Evolutionary conservation across 345 rosid genomes (phyloP), one percentile per base, ranked within the genome.

Genomic region (Orychophragmus violaceus): DNA sequence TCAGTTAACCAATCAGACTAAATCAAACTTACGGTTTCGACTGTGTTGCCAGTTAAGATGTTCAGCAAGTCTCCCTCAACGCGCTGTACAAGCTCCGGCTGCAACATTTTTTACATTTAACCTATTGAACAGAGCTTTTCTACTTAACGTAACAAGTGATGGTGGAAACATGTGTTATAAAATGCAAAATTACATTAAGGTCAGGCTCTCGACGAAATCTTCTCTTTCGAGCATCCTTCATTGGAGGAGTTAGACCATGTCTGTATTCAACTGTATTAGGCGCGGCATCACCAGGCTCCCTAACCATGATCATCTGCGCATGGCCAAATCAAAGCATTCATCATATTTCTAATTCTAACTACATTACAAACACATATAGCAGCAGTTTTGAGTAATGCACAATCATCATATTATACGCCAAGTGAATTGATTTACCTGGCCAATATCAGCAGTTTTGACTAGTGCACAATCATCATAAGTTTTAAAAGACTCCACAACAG

Each of bases 171-270:
- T 29, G 57, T 59, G 28, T 55, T 44, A 59, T 17, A 8, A 36
- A 39, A 35, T 36, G 62, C 1, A 67, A 27, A 52, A 5, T 65
- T 91, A 91, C 97, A 83, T 91, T 95, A 62, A 95, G 85, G 74
- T 95, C 97, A 22, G 99, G 96, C 77, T 90, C 99, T 71, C 99
- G 83, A 8, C 95, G 93, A 51, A 95, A 91, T 77, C 99, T 81
- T 69, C 99, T 81, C 81, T 89, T 95, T 11, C 99, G 83, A 49
- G 97, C 95, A 83, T 95, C 99, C 76, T 95, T 87, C 96, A 87
- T 83, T 13, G 97, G 96, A 79, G 99, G 91, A 42, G 97, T 87
- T 62, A 95, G 76, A 72, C 99, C 99, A 74, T 91, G 99, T 59
- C 91, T 87, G 76, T 86, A 87, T 76, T 90, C 96, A 76, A 84